Base-by-base conservation (phyloP, 345 rosid genomes). In the Abelmoschus esculentus region DNA sequence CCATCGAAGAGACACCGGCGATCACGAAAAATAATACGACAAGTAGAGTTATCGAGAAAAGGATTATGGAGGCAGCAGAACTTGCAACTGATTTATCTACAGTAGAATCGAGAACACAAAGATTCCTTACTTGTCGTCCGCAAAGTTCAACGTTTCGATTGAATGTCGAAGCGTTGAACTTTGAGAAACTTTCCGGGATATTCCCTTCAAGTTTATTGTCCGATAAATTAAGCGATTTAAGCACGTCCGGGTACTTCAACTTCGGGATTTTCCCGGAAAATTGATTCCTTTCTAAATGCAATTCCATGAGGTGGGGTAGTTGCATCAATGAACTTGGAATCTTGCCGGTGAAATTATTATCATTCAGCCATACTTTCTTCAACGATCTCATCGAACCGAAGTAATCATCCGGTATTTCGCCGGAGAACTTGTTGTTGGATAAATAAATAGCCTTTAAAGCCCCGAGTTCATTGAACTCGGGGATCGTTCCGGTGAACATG, bases 251-350 rank as follows among this genome's bases (percentile, higher is more conserved):
- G 0, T 72, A 50, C 52, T 61, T 75, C 64, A 80, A 32, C 14
- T 74, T 60, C 8, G 95, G 97, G 61, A 93, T 81, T 34, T 40
- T 2, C 34, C 98, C 97, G 1, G 96, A 76, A 72, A 91, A 88
- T 2, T 53, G 74, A 72, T 93, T 91, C 4, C 56, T 65, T 76
- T 93, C 91, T 13, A 91, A 77, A 72, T 93, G 91, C 57, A 91
- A 79, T 75, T 88, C 95, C 38, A 36, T 73, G 22, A 93, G 83
- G 79, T 73, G 49, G 9, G 80, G 78, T 14, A 90, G 75, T 15
- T 71, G 64, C 60, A 72, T 53, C 12, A 86, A 2, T 0, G 97
- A 87, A 4, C 73, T 58, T 5, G 96, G 97, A 4, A 91, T 81
- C 1, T 71, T 60, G 0, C 97, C 99, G 0, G 71, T 44, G 77